Evolutionary conservation across 106 monocot genomes (phyloP), one percentile per base, ranked within the genome.

Genomic region (Amphibolis antarctica): DNA sequence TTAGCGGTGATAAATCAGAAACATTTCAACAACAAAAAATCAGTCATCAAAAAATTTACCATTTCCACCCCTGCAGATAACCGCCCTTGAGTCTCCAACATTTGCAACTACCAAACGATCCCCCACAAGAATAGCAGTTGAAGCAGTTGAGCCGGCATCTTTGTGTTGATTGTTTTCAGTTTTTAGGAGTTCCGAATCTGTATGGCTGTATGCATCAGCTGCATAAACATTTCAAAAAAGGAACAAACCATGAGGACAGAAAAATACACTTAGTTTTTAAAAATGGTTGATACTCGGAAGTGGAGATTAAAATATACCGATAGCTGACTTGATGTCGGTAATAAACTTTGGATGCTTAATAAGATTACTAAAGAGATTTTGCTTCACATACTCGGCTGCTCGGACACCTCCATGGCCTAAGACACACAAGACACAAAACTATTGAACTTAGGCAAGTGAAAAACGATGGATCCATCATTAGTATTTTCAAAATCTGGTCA

Each of bases 141-240:
- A 73, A 65, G 73, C 73, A 50, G 73, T 73, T 45, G 73, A 73
- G 4, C 73, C 73, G 48, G 73, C 73, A 65, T 73, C 73, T 57
- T 58, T 73, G 44, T 56, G 45, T 46, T 73, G 73, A 65, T 43
- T 56, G 59, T 31, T 45, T 66, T 65, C 73, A 48, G 57, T 42
- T 47, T 73, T 73, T 17, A 73, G 47, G 58, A 73, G 64, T 42
- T 73, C 73, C 1, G 73, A 59, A 36, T 73, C 73, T 18, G 73
- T 73, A 45, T 65, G 65, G 15, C 47, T 73, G 45, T 73, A 73
- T 47, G 73, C 73, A n/a, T 73, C 73, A 65, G 64, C 73, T 73
- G 46, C 28, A 59, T 13, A 25, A 27, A 36, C n/a, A n/a, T n/a
- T n/a, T n/a, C n/a, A n/a, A n/a, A n/a, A n/a, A n/a, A n/a, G n/a